Evolutionary conservation across 148 eudicot genomes (phyloP).

Genomic region (Chenopodium berlandieri): DNA sequence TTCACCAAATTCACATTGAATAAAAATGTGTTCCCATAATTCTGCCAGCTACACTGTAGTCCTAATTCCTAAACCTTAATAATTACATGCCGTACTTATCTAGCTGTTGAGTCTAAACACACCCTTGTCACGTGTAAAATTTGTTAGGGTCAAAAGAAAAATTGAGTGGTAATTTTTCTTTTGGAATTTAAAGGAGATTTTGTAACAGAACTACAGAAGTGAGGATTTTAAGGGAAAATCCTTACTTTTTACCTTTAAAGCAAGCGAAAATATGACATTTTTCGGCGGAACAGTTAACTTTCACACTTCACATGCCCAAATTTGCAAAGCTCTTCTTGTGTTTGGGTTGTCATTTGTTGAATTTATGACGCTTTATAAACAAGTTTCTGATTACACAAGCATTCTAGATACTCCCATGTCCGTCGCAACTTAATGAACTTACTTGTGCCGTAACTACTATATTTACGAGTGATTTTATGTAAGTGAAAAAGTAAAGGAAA

Average conservation of each 20-base stretch:
- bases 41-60: background rate
- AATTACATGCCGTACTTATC: background rate
- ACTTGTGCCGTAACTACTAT: too few species aligned
- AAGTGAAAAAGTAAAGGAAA: too few species aligned
- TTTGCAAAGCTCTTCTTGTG: background rate
- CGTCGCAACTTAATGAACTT: too few species aligned
- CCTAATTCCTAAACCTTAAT: constrained; percentile 9
- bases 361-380: constrained; percentile 11
- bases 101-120: background rate
- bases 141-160: constrained; percentile 16
- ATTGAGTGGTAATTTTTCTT: background rate
- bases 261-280: constrained; percentile 1
- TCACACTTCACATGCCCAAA: constrained; percentile 14
- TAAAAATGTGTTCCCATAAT: background rate
- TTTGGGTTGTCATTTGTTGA: constrained; percentile 18
- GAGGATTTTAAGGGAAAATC: constrained; percentile 3
- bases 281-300: background rate
- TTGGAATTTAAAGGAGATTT: background rate
- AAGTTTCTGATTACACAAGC: constrained; percentile 1
- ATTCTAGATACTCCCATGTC: background rate
- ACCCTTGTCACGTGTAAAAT: constrained; percentile 11
- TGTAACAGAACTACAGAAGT: background rate
- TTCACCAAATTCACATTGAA: background rate
- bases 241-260: constrained; percentile 8
- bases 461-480: too few species aligned